Base-by-base conservation (phyloP, 495 filamentous ascomycete species). In the Cudoniella acicularis region DNA sequence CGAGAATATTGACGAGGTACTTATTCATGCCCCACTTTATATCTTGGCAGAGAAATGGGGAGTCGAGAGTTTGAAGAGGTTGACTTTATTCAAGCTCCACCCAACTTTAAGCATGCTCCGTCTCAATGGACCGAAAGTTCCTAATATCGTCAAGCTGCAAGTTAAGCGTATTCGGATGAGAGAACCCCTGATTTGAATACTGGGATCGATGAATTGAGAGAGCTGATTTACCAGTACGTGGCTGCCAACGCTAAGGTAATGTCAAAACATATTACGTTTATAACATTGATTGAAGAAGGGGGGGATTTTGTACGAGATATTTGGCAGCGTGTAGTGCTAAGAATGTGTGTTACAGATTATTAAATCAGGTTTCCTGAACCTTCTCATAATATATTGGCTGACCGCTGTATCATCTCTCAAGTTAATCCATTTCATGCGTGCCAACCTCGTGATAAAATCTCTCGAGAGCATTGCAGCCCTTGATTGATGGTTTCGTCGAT, bases 21-120 rank as follows among this genome's bases (percentile, higher is more conserved):
- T 56, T 30, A 46, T n/a, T 20, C 60, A 62, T 53, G 60, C 60
- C 17, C 17, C 21, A 10, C 42, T 61, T 17, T 62, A 62, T 48
- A 40, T 57, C 54, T 57, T 62, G 10, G 60, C 53, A 24, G 60
- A 57, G 26, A 57, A 62, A 53, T 62, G 60, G 60, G 60, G 53
- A 8, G 21, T 62, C 22, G 18, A 57, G 1, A 49, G 30, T 52
- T 48, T 59, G 21, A 52, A 52, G 27, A 59, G 30, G 47, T 59
- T 52, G 3, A 18, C 40, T 52, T 21, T 59, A 52, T 59, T 16
- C 1, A 59, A 59, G 30, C 8, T 52, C 13, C 17, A 52, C 25
- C 3, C 52, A 45, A 59, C 49, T 3, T 26, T 59, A 20, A 59
- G 48, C 20, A 51, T 23, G 27, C 48, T 59, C 30, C 11, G 20